Percentiles rank a stretch among this genome's conserved stretches.
These are phyloP conservation scores for Takashimella koratensis DNA, from an alignment of 1,284 basidiomycete genomes.

Conservation along the genomic window DNA sequence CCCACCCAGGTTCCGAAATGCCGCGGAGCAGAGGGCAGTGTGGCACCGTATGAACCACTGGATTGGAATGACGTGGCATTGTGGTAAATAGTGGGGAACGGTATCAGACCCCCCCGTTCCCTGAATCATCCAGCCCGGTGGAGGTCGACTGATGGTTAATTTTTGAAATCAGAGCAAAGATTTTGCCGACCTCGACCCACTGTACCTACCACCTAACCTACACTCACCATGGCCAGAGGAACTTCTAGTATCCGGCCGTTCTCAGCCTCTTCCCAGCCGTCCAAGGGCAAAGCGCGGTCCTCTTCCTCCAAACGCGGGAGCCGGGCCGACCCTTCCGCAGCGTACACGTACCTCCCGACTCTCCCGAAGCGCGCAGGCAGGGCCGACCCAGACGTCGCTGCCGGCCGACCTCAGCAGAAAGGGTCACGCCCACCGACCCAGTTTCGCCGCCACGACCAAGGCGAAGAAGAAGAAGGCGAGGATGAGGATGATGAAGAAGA, in stretches of 20 bases:
- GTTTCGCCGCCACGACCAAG: too few relatives aligned
- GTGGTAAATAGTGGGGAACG: too few relatives aligned
- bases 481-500: conserved; percentile 35
- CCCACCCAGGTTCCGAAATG: background rate
- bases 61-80: background rate
- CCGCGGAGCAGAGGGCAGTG: background rate
- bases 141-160: background rate
- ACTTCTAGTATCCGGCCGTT: conserved; percentile 9
- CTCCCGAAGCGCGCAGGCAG: conserved; percentile 43
- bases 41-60: background rate
- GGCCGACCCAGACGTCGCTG: conserved; percentile 24
- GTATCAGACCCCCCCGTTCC: too few relatives aligned
- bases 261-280: conserved; percentile 19
- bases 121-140: background rate
- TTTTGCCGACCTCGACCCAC: too few relatives aligned
- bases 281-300: background rate
- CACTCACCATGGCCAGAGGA: background rate
- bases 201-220: background rate
- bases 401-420: conserved; percentile 3
- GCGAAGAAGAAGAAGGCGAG: conserved; percentile 9
- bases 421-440: too few relatives aligned
- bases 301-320: background rate
- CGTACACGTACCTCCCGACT: conserved; percentile 38
- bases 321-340: conserved; percentile 22
- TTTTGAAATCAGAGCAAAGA: too few relatives aligned